phyloP scores from a whole-genome alignment of 768 basidiomycete genomes.

The Strobilomyces dryophilus region DNA sequence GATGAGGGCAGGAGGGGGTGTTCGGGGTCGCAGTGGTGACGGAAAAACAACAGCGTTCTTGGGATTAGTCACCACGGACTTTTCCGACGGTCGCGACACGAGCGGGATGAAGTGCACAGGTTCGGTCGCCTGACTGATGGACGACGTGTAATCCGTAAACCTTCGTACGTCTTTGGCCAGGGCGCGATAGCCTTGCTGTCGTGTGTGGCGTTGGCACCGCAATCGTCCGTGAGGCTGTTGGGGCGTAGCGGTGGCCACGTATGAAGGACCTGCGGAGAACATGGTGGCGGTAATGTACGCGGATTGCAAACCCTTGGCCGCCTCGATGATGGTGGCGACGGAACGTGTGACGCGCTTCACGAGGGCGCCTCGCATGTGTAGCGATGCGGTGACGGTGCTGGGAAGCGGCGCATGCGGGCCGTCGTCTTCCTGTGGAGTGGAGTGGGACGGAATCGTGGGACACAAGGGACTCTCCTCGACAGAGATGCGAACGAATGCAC shows the following conservation, averaged over 20 bases:
- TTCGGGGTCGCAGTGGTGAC: conserved; percentile 40
- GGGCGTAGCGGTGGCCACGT: conserved; percentile 11
- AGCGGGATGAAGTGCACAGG: conserved; percentile 41
- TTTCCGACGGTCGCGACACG: conserved; percentile 31
- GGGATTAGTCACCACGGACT: conserved; percentile 23
- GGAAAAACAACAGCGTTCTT: conserved; percentile 39
- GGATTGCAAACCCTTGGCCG: conserved; percentile 54
- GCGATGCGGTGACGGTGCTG: conserved; percentile 1
- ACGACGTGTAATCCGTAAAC: conserved; percentile 30
- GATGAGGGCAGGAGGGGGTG: conserved; percentile 27
- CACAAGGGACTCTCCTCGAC: conserved; percentile 37
- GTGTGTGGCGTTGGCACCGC: conserved; percentile 13
- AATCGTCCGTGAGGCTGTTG: conserved; percentile 13
- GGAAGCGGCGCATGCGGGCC: conserved; percentile 11
- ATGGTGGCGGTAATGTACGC: conserved; percentile 54
- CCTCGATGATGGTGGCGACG: conserved; percentile 41
- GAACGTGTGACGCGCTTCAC: conserved; percentile 33
- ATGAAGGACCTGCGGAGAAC: conserved; percentile 38
- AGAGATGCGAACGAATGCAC: conserved; percentile 32
- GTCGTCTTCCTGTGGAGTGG: conserved; percentile 14
- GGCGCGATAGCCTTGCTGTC: conserved; percentile 43
- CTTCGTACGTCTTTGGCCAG: conserved; percentile 38
- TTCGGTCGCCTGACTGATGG: conserved; percentile 13
- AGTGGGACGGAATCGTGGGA: conserved; percentile 3
- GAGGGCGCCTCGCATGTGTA: conserved; percentile 10